phyloP scores from a whole-genome alignment of 345 rosid species.

The Mangifera indica region DNA sequence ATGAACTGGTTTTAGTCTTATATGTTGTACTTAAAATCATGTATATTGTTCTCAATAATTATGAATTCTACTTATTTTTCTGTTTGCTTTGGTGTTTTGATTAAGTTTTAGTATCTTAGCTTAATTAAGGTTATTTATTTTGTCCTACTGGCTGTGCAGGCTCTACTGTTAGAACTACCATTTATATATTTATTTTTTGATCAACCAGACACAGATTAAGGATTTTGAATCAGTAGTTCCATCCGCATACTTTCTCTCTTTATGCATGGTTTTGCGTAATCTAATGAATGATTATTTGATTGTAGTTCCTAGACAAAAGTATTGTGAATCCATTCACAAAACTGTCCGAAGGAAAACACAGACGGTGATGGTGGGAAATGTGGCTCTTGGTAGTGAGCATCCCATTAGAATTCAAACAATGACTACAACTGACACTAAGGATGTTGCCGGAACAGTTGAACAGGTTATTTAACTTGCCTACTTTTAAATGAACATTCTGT shows the following conservation, averaged over 20 bases:
- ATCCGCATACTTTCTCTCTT: constrained; percentile 9
- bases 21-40: not conserved
- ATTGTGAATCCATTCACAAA: constrained; percentile 84
- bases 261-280: not conserved
- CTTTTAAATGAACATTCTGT: constrained; percentile 5
- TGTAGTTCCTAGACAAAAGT: constrained; percentile 91
- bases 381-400: constrained; percentile 88
- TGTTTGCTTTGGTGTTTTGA: not conserved
- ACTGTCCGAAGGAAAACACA: constrained; percentile 87
- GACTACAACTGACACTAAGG: constrained; percentile 92
- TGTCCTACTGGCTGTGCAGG: not conserved
- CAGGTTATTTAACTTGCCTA: constrained; percentile 48
- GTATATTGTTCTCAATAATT: not conserved
- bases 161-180: not conserved
- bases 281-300: constrained; percentile 22
- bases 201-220: not conserved
- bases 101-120: not conserved
- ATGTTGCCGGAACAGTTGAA: constrained; percentile 88
- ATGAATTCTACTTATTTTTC: not conserved
- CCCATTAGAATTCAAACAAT: constrained; percentile 93
- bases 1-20: not conserved
- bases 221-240: not conserved
- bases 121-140: not conserved
- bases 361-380: constrained; percentile 95
- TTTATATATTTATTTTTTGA: constrained; percentile 2